Conservation (phyloP, 306 rosid species). For the Pyrus betulifolia region DNA sequence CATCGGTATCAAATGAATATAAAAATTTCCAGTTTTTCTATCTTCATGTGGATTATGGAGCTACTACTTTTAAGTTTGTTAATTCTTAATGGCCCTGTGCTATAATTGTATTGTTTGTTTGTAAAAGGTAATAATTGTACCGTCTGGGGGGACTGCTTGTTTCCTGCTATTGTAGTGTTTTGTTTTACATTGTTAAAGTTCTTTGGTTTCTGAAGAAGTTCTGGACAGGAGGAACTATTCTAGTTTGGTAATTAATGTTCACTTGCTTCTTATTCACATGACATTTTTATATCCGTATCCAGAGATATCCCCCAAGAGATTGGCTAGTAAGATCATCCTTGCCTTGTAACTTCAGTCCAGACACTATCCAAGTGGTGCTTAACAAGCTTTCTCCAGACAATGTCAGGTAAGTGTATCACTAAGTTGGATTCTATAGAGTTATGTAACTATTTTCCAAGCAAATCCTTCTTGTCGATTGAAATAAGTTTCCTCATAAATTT, state of each 20-base stretch:
- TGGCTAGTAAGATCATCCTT: conserved; percentile 80
- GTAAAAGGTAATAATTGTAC: not conserved
- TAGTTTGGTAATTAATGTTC: not conserved
- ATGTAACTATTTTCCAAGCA: not conserved
- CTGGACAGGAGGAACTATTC: not conserved
- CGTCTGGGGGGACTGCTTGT: not conserved
- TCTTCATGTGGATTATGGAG: not conserved
- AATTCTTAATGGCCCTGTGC: not conserved
- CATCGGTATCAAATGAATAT: not conserved
- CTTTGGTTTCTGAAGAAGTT: not conserved
- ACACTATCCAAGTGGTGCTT: conserved; percentile 51
- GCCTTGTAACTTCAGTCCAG: conserved; percentile 60
- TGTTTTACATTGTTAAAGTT: not conserved
- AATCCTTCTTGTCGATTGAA: not conserved
- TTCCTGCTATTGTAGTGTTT: not conserved
- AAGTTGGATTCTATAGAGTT: not conserved
- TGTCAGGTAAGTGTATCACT: conserved; percentile 50
- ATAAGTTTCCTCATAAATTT: conserved; percentile 8
- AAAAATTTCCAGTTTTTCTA: not conserved
- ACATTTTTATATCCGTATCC: conserved; percentile 18
- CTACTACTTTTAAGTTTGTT: not conserved
- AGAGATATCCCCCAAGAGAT: conserved; percentile 86
- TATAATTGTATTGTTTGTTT: not conserved
- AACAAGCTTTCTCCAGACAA: conserved; percentile 73
- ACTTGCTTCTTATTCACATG: not conserved